Evolutionary conservation across 768 basidiomycete species (phyloP), one percentile per base, ranked within the genome.

Genomic region (Tulasnella sp.): DNA sequence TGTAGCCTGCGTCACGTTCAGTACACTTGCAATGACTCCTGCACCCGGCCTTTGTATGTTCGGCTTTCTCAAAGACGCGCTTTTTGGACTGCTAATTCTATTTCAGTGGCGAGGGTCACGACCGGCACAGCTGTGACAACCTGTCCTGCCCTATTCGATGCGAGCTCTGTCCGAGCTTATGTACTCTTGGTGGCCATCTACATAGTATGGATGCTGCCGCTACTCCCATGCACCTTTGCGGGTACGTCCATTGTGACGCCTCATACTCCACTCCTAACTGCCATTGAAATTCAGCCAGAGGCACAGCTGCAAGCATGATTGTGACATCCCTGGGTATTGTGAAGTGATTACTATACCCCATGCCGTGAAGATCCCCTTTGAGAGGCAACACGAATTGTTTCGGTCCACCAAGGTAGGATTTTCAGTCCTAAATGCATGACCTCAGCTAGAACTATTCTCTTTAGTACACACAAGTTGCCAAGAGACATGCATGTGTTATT

Each of bases 321-420:
- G 82, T 60, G 63, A 69, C 15, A 70, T 74, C 0, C 64, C 66
- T 0, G 82, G 83, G 2, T 78, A 77, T 19, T 84, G 82, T 58
- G 73, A 82, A 50, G 82, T 84, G 13, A 76, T 82, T 53, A 80
- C 77, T 0, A 71, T 75, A 0, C 83, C 83, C 0, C 76, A 79
- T 54, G 78, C 81, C 0, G 76, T 84, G 32, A 78, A 82, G 64
- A 79, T 80, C 4, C 83, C 80, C 0, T 84, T 84, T 63, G 77
- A 75, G 0, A 83, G 82, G 0, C 72, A 68, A 60, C 78, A 83
- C 51, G 79, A 82, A 61, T 81, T 76, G 0, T 84, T 83, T 64
- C 77, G 79, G 65, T 84, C 80, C 52, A 84, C 83, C 0, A 84
- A 83, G 74, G 83, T 80, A 52, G 15, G 15, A 11, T 4, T 42